phyloP scores from a whole-genome alignment of 371 early-diverging fungal species.

The Mortierella sp. region DNA sequence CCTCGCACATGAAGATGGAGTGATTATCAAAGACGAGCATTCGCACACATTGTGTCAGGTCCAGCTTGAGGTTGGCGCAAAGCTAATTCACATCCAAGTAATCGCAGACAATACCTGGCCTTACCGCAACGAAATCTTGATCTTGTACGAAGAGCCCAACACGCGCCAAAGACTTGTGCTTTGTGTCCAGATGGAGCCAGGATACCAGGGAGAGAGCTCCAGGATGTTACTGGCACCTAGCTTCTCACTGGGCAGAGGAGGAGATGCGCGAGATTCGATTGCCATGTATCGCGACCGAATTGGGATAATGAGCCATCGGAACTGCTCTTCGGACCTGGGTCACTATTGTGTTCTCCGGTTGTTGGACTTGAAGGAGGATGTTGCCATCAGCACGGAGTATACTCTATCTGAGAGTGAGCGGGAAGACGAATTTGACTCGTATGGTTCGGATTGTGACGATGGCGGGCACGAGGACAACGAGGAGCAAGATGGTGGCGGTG shows the following conservation, averaged over 20 bases:
- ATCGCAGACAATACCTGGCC: slow-evolving; percentile 23
- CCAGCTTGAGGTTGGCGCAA: slow-evolving; percentile 21
- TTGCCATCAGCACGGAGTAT: slow-evolving; percentile 33
- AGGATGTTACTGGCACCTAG: slow-evolving; percentile 15
- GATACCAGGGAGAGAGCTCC: slow-evolving; percentile 22
- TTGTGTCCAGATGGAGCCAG: slow-evolving; percentile 24
- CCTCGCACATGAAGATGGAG: slow-evolving; percentile 34
- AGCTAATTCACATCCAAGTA: slow-evolving; percentile 37
- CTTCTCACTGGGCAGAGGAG: slow-evolving; percentile 42
- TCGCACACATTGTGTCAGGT: slow-evolving; percentile 22
- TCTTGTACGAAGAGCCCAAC: slow-evolving; percentile 37
- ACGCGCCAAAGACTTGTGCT: slow-evolving; percentile 36
- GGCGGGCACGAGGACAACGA: background rate
- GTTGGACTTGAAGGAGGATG: slow-evolving; percentile 27
- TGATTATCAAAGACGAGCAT: slow-evolving; percentile 45
- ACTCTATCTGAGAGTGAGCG: slow-evolving; percentile 9
- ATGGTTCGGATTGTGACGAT: background rate
- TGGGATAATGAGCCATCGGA: slow-evolving; percentile 41
- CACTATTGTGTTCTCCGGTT: slow-evolving; percentile 43
- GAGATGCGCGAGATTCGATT: slow-evolving; percentile 45
- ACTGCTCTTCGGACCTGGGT: slow-evolving; percentile 33
- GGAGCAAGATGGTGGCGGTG: background rate
- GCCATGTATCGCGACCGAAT: slow-evolving; percentile 51
- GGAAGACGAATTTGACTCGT: slow-evolving; percentile 2
- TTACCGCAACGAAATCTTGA: slow-evolving; percentile 36